phyloP scores from a whole-genome alignment of 164 flowering plant genomes.

The Chimonanthus praecox region DNA sequence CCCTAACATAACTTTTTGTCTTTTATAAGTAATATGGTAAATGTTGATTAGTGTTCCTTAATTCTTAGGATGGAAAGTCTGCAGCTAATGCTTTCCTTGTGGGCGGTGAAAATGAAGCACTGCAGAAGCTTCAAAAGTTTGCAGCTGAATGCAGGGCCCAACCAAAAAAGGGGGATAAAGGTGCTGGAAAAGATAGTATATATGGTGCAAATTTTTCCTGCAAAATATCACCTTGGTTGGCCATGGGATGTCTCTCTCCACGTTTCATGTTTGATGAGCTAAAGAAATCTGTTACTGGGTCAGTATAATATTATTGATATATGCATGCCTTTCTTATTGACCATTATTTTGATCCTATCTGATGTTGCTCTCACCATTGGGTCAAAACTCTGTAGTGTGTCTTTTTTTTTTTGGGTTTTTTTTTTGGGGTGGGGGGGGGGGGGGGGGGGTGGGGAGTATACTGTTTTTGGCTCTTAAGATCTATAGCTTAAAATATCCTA shows the following conservation, averaged over 20 bases:
- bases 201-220: conserved; percentile 94
- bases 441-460: too few species aligned
- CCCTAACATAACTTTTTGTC: too few species aligned
- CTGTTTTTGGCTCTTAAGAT: too few species aligned
- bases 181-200: conserved; percentile 46
- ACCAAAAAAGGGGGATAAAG: conserved; percentile 46
- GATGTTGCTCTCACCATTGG: too few species aligned
- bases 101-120: conserved; percentile 94
- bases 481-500: too few species aligned
- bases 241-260: conserved; percentile 96
- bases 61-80: conserved; percentile 61
- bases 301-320: neutral
- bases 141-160: conserved; percentile 81
- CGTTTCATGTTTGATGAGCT: conserved; percentile 86
- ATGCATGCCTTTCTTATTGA: neutral
- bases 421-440: neutral
- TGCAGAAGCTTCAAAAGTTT: conserved; percentile 65
- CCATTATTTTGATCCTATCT: neutral
- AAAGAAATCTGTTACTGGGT: conserved; percentile 70
- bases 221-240: conserved; percentile 93
- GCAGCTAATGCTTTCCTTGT: conserved; percentile 56
- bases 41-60: neutral
- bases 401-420: neutral
- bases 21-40: too few species aligned
- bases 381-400: neutral